phyloP scores from a whole-genome alignment of 345 rosid species.

The Salix koriyanagi region DNA sequence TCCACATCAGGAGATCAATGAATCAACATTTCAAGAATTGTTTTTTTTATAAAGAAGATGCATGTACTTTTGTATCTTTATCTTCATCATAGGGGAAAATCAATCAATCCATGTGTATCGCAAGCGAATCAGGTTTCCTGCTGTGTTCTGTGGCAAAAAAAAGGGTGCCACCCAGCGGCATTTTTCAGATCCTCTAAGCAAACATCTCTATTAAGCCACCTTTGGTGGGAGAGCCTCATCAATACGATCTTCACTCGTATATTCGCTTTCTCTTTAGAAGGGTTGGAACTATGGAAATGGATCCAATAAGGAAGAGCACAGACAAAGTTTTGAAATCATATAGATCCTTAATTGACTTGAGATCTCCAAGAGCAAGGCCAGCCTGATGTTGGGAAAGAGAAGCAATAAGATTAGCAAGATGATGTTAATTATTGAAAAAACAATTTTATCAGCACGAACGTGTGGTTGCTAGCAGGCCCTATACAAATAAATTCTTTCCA shows the following conservation, averaged over 20 bases:
- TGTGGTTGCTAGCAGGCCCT: too few species aligned
- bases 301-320: constrained; percentile 73
- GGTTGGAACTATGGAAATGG: constrained; percentile 61
- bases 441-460: too few species aligned
- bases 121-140: constrained; percentile 1
- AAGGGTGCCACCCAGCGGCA: background rate
- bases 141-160: background rate
- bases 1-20: constrained; percentile 26
- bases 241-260: constrained; percentile 40
- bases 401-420: constrained; percentile 4
- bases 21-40: background rate
- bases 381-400: constrained; percentile 41
- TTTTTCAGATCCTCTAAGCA: constrained; percentile 13
- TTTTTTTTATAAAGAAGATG: background rate
- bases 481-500: background rate
- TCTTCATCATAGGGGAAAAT: constrained; percentile 10
- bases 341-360: constrained; percentile 71
- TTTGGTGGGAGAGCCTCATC: constrained; percentile 3
- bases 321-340: constrained; percentile 74
- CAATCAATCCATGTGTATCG: constrained; percentile 10
- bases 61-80: background rate
- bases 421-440: too few species aligned
- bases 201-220: constrained; percentile 11
- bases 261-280: constrained; percentile 70
- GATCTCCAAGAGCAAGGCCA: constrained; percentile 84